Evolutionary conservation across 2,329 filamentous ascomycete species (phyloP).

Genomic region (Fusarium sp.): DNA sequence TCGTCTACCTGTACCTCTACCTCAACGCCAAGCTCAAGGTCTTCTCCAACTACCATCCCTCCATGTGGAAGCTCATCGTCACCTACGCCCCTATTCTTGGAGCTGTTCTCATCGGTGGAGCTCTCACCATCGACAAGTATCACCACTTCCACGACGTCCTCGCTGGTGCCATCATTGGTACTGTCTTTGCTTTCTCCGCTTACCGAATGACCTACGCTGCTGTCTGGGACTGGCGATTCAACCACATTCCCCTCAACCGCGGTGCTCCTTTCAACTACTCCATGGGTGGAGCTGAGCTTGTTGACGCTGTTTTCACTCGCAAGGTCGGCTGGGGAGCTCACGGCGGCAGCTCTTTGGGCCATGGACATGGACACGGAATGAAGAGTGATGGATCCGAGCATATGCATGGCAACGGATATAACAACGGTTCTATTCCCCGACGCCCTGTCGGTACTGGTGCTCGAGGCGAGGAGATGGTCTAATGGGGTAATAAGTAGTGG

Average conservation of each 20-base stretch:
- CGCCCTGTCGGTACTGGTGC: slow-evolving; percentile 24
- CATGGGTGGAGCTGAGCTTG: slow-evolving; percentile 59
- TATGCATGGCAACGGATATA: slow-evolving; percentile 22
- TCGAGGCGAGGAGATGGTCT: slow-evolving; percentile 36
- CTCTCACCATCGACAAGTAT: slow-evolving; percentile 78
- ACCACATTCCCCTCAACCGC: slow-evolving; percentile 74
- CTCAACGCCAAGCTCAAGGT: slow-evolving; percentile 84
- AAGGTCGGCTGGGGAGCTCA: slow-evolving; percentile 69
- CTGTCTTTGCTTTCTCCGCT: slow-evolving; percentile 71
- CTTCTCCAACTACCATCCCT: slow-evolving; percentile 77
- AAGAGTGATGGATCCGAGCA: slow-evolving; percentile 33
- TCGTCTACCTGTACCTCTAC: slow-evolving; percentile 78
- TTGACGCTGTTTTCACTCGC: slow-evolving; percentile 68
- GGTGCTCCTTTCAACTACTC: slow-evolving; percentile 66
- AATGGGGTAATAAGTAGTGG: neutral
- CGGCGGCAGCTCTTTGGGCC: slow-evolving; percentile 19
- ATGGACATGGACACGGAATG: slow-evolving; percentile 21
- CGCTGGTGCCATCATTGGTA: slow-evolving; percentile 74
- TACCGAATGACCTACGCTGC: slow-evolving; percentile 77
- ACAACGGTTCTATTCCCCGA: slow-evolving; percentile 36
- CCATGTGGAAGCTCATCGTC: slow-evolving; percentile 78
- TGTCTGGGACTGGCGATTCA: slow-evolving; percentile 75
- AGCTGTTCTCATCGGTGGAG: slow-evolving; percentile 75
- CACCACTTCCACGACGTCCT: slow-evolving; percentile 83
- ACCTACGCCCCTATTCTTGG: slow-evolving; percentile 75